Evolutionary conservation across 1,284 basidiomycete species (phyloP).

Genomic region (Moesziomyces sp.): DNA sequence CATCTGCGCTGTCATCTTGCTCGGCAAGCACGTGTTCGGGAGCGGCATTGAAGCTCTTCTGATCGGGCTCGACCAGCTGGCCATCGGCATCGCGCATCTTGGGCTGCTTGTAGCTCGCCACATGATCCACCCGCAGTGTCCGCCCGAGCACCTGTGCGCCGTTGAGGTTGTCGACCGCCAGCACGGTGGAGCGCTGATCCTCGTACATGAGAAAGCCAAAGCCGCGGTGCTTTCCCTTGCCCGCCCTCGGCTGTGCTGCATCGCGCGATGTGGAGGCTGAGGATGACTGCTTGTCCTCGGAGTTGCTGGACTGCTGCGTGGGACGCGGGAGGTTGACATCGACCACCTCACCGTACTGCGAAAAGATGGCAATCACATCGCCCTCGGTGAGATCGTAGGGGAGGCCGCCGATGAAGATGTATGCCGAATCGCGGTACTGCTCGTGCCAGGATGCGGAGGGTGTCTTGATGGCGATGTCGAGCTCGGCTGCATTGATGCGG

Average conservation of each 20-base stretch:
- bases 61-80: slow-evolving; percentile 83
- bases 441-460: slow-evolving; percentile 90
- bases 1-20: slow-evolving; percentile 19
- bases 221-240: slow-evolving; percentile 72
- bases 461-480: slow-evolving; percentile 80
- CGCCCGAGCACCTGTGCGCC: slow-evolving; percentile 87
- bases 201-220: slow-evolving; percentile 99
- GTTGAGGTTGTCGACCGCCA: slow-evolving; percentile 98
- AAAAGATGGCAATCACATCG: slow-evolving; percentile 96
- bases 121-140: slow-evolving; percentile 89
- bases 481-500: slow-evolving; percentile 89
- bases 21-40: slow-evolving; percentile 26
- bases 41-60: slow-evolving; percentile 61
- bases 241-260: background rate
- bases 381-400: slow-evolving; percentile 82
- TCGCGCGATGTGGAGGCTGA: slow-evolving; percentile 5
- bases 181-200: slow-evolving; percentile 92
- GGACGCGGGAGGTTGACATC: slow-evolving; percentile 85
- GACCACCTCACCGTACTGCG: slow-evolving; percentile 95
- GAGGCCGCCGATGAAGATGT: slow-evolving; percentile 81
- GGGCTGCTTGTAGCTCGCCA: slow-evolving; percentile 87
- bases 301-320: slow-evolving; percentile 2
- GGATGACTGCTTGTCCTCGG: background rate
- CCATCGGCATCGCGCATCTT: slow-evolving; percentile 82
- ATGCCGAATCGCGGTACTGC: slow-evolving; percentile 96